Percentiles rank a stretch among this genome's conserved stretches.
Conservation (phyloP, 805 yeast genomes). For the Yarrowia sp. region DNA sequence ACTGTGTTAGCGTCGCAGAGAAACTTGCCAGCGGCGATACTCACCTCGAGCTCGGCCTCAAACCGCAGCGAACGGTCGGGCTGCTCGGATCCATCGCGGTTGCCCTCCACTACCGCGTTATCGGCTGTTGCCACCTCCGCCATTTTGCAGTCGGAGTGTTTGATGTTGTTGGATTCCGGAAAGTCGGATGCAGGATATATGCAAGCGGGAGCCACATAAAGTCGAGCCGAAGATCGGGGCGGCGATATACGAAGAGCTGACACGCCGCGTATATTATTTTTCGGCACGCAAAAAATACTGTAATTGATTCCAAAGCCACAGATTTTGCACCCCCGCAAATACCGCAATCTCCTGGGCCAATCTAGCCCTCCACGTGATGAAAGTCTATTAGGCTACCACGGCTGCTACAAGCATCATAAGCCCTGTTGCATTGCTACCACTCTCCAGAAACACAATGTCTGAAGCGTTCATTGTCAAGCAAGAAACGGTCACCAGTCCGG, state of each 20-base stretch:
- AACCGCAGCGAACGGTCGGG: conserved; percentile 61
- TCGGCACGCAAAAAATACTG: no score
- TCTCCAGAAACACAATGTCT: not conserved
- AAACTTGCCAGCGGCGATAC: conserved; percentile 52
- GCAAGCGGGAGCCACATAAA: conserved; percentile 1
- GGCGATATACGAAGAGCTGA: not conserved
- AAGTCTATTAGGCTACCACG: conserved; percentile 15
- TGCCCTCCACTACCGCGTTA: not conserved
- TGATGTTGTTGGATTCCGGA: conserved; percentile 5
- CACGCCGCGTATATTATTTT: not conserved
- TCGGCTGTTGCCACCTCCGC: conserved; percentile 23
- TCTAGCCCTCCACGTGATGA: not conserved
- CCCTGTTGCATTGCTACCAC: conserved; percentile 13
- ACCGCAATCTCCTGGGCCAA: conserved; percentile 4
- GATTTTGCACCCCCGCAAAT: no score
- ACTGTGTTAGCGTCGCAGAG: conserved; percentile 41
- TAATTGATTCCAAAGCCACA: no score
- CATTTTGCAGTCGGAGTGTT: not conserved
- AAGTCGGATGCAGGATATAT: conserved; percentile 8
- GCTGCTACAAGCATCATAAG: not conserved
- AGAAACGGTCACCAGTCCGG: conserved; percentile 11
- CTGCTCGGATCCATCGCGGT: not conserved
- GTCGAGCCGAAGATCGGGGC: no score
- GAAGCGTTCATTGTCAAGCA: conserved; percentile 1
- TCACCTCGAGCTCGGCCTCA: conserved; percentile 80